These are phyloP conservation scores for Yueomyces sinensis DNA, from an alignment of 805 yeast genomes.

Conservation along the genomic window DNA sequence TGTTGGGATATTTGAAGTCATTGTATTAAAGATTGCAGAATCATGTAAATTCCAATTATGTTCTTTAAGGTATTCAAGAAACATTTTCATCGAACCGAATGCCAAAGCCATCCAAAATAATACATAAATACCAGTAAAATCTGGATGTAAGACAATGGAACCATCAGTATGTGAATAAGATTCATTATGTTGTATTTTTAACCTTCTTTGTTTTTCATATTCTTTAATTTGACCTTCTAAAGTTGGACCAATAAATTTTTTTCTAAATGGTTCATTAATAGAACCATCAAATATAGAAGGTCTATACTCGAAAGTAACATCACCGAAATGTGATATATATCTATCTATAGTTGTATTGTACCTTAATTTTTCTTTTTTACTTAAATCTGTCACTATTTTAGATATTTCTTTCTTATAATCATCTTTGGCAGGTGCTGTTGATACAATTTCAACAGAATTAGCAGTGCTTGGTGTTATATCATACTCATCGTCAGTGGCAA, in stretches of 20 bases:
- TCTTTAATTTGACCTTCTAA: slow-evolving; percentile 13
- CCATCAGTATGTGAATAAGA: neutral
- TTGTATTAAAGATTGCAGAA: slow-evolving; percentile 41
- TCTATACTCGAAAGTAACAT: slow-evolving; percentile 32
- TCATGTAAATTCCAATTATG: slow-evolving; percentile 27
- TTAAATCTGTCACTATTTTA: slow-evolving; percentile 6
- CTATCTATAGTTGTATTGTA: slow-evolving; percentile 12
- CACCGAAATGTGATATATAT: slow-evolving; percentile 40
- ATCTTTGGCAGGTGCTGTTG: neutral
- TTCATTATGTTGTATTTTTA: slow-evolving; percentile 1
- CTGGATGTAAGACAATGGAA: slow-evolving; percentile 6
- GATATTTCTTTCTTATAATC: neutral
- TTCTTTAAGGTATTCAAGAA: slow-evolving; percentile 38
- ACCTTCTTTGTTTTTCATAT: slow-evolving; percentile 4
- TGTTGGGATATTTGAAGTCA: slow-evolving; percentile 46
- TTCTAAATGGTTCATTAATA: slow-evolving; percentile 17
- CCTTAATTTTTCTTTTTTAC: slow-evolving; percentile 11
- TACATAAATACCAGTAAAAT: slow-evolving; percentile 69
- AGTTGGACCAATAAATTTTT: slow-evolving; percentile 19
- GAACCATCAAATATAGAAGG: slow-evolving; percentile 41
- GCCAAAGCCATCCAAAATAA: slow-evolving; percentile 64
- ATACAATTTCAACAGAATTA: slow-evolving; percentile 1
- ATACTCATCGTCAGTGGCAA: neutral
- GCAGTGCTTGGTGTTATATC: slow-evolving; percentile 4
- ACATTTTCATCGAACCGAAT: slow-evolving; percentile 37